Evolutionary conservation across 176 grass and related monocot species (phyloP), one percentile per base, ranked within the genome.

Genomic region (Avena atlantica): DNA sequence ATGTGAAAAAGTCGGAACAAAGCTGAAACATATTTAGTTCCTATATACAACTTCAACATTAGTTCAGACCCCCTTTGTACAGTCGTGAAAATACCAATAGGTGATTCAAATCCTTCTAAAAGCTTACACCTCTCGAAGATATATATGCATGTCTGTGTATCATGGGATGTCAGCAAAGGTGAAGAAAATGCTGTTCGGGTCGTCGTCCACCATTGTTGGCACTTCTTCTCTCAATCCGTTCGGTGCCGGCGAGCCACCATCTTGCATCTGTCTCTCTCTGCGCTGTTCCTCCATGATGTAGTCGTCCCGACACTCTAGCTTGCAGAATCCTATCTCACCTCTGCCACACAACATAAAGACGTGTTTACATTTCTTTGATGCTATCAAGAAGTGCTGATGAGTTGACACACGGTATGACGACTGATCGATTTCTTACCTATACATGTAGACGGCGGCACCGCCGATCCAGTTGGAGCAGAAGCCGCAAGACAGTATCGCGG

Each of bases 281-380:
- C 79, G 80, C 58, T 91, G 71, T 2, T 86, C 87, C 44, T 73
- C 84, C 20, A 63, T 4, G 12, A 91, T 83, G 57, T 88, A 92
- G 6, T 65, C 51, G 36, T 48, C 66, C 42, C 90, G 56, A 79
- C 91, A 95, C 34, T 88, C 81, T 23, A 9, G 50, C 71, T 77
- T 91, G 57, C 91, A 93, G 37, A 93, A 95, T 12, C 86, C 89
- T 64, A 66, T 85, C 86, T 91, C 93, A 2, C 93, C 86, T 83
- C 89, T 98, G 88, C 57, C 9, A 50, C 47, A 48, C 15, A 29
- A 67, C 21, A 50, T 69, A 29, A 6, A 45, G 10, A 4, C 48
- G 4, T 21, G 37, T 17, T 55, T 56, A 12, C 15, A 8, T 50
- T 70, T 68, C 12, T 49, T 84, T 1, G 56, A 58, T 56, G 15